Evolutionary conservation across 2,329 filamentous ascomycete species (phyloP), one percentile per base, ranked within the genome.

Genomic region (Xenosphaeropsis pyriputrescens): DNA sequence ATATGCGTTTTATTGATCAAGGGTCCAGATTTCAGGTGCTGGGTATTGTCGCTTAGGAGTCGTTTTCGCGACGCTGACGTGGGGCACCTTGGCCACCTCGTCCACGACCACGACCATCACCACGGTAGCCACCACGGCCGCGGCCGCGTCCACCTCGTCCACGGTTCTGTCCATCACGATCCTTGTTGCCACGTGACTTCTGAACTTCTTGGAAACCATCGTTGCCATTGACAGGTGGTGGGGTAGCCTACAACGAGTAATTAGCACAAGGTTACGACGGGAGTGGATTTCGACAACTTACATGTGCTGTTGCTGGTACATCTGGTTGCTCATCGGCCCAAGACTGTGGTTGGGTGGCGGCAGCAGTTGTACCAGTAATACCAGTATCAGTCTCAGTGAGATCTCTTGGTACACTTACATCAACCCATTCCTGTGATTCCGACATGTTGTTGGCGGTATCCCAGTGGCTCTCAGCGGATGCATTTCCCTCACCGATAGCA

Each of bases 291-390:
- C 16, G 32, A 31, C 18, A 17, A 51, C 62, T 47, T 54, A 70
- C 65, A 53, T 65, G 61, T 19, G 35, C 39, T 31, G 19, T 19
- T 18, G 57, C 47, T 29, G 56, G 56, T 39, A 56, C 57, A 42
- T 76, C 72, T 14, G 79, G 73, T 48, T 82, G 72, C 43, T 91
- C 83, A 50, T 93, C 85, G 18, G 84, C 84, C 84, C 84, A 93
- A 50, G 78, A 85, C 53, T 80, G 75, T 31, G 66, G 67, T 50
- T 70, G 69, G 19, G 67, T 65, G 50, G 68, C 67, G 39, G 61
- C 54, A 30, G 62, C 57, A 17, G 74, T 62, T 6, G 72, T 75
- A 18, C 74, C 72, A 34, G 67, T 61, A 32, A 74, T 55, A 29
- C 73, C 75, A 29, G 68, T 74, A 43, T 91, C 83, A 5, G 80